Conservation (phyloP, 345 rosid genomes). For the Dimocarpus longan region DNA sequence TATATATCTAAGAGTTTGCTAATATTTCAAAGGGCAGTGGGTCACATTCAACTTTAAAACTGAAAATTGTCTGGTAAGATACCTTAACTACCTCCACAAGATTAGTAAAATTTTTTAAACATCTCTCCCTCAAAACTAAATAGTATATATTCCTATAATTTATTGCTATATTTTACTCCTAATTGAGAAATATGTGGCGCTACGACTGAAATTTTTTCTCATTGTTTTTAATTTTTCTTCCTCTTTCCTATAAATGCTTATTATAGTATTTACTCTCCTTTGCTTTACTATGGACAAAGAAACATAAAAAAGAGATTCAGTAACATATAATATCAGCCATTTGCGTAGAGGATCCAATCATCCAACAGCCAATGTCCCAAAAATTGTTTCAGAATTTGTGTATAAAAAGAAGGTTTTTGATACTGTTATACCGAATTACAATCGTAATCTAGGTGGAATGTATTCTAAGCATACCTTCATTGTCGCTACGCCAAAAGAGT, state of each 20-base stretch:
- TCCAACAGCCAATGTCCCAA: neutral
- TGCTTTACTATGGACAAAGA: neutral
- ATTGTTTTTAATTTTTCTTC: neutral
- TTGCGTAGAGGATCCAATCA: neutral
- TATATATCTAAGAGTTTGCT: neutral
- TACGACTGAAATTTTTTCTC: neutral
- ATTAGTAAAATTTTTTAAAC: neutral
- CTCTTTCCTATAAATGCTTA: neutral
- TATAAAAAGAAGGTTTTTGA: neutral
- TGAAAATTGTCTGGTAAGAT: neutral
- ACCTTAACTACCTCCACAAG: neutral
- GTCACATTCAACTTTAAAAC: neutral
- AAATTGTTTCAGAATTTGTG: neutral
- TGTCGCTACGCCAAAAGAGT: constrained; percentile 47
- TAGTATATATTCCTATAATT: neutral
- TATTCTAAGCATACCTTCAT: constrained; percentile 53
- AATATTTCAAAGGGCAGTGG: neutral
- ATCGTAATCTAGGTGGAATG: neutral
- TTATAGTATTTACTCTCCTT: neutral
- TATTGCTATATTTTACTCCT: neutral
- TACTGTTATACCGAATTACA: constrained; percentile 1
- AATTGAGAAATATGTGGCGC: neutral
- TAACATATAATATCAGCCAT: neutral
- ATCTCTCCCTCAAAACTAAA: neutral
- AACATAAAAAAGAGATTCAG: neutral